Evolutionary conservation across 148 eudicot genomes (phyloP).

Genomic region (Rhododendron henanense): DNA sequence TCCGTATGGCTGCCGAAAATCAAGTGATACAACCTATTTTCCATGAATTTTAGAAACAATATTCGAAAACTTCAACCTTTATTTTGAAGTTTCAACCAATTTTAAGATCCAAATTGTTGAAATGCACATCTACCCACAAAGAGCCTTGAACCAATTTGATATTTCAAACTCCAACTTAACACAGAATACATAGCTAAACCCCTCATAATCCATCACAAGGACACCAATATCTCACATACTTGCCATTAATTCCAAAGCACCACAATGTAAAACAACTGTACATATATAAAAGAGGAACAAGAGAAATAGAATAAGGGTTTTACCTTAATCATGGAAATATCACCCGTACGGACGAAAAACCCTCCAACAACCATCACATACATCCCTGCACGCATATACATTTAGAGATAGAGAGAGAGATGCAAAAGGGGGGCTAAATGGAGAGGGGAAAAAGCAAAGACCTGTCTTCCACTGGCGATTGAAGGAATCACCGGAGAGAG

Average conservation of each 20-base stretch:
- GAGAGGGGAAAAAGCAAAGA: background rate
- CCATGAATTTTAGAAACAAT: background rate
- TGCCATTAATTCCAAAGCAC: background rate
- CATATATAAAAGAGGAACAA: background rate
- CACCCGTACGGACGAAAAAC: conserved; percentile 26
- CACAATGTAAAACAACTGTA: background rate
- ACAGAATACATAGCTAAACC: background rate
- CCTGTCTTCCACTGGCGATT: conserved; percentile 39
- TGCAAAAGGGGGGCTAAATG: background rate
- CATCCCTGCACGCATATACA: conserved; percentile 43
- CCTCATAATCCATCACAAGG: background rate
- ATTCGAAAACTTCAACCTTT: background rate
- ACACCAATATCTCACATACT: background rate
- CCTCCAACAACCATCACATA: conserved; percentile 89
- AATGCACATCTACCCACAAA: background rate
- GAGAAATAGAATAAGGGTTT: background rate
- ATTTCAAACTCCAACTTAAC: conserved; percentile 20
- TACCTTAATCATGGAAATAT: conserved; percentile 56
- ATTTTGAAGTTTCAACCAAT: background rate
- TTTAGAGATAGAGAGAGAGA: background rate
- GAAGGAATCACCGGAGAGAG: conserved; percentile 26
- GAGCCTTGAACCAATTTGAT: background rate
- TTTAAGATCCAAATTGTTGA: background rate
- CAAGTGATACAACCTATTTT: background rate
- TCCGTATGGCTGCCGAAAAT: background rate